Conservation (phyloP, 2,329 filamentous ascomycete genomes). For the Aspergillus tanneri region DNA sequence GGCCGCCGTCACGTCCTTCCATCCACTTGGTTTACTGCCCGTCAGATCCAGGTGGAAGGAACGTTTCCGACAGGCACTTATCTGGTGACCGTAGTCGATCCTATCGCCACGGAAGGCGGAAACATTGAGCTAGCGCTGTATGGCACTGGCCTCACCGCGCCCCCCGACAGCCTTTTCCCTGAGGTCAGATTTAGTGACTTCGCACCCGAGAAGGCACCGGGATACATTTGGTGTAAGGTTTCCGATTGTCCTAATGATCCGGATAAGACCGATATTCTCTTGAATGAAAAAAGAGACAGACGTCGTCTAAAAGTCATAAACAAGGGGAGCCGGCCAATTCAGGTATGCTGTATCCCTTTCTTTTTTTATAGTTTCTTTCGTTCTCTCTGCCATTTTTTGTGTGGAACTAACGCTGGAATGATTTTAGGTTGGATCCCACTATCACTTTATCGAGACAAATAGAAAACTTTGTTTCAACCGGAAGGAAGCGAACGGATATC, state of each 20-base stretch:
- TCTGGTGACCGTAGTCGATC: conserved; percentile 89
- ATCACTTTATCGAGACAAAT: conserved; percentile 95
- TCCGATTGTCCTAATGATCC: too few relatives aligned
- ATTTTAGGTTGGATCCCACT: conserved; percentile 75
- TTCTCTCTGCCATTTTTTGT: too few relatives aligned
- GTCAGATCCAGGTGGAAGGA: conserved; percentile 88
- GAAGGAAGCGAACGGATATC: conserved; percentile 74
- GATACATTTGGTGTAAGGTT: too few relatives aligned
- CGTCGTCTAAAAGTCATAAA: conserved; percentile 76
- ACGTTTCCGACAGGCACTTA: conserved; percentile 90
- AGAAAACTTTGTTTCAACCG: conserved; percentile 87
- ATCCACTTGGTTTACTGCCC: conserved; percentile 72
- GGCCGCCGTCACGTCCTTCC: conserved; percentile 89
- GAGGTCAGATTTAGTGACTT: conserved; percentile 64
- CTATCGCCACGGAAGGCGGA: conserved; percentile 81
- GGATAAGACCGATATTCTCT: conserved; percentile 62
- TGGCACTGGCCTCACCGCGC: conserved; percentile 83
- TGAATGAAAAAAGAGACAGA: conserved; percentile 74
- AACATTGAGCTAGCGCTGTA: conserved; percentile 85
- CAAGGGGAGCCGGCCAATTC: conserved; percentile 83
- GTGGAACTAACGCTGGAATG: too few relatives aligned
- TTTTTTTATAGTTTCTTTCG: not conserved
- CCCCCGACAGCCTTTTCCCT: conserved; percentile 66
- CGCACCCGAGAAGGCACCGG: conserved; percentile 67
- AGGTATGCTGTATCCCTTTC: conserved; percentile 54